Evolutionary conservation across 2,329 filamentous ascomycete species (phyloP).

Genomic region (Aspergillus candidus): DNA sequence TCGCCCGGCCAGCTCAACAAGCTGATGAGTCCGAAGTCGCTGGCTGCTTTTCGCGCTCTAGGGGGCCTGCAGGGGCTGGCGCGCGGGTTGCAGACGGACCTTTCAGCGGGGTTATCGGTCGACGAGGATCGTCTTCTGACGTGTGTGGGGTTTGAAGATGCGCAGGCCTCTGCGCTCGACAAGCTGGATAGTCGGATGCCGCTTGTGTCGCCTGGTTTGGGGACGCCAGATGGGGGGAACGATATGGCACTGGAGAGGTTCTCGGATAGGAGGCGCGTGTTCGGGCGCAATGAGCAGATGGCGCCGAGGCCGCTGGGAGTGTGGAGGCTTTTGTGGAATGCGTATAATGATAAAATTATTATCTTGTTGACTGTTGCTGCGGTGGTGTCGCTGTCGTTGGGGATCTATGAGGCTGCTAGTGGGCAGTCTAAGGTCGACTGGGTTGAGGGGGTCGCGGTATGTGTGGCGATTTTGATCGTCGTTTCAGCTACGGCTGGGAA

Average conservation of each 20-base stretch:
- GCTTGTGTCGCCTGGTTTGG: background rate
- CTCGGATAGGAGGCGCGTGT: conserved; percentile 60
- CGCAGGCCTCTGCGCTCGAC: too few relatives aligned
- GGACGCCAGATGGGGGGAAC: background rate
- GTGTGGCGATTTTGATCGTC: conserved; percentile 69
- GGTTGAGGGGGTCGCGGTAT: conserved; percentile 73
- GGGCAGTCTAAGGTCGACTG: conserved; percentile 58
- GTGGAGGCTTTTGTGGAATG: conserved; percentile 63
- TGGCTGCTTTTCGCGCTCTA: conserved; percentile 64
- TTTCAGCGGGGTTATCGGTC: conserved; percentile 56
- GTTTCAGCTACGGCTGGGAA: conserved; percentile 66
- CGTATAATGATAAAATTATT: conserved; percentile 70
- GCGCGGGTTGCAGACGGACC: conserved; percentile 61
- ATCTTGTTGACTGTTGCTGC: conserved; percentile 63
- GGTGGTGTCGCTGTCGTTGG: conserved; percentile 61
- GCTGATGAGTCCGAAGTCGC: conserved; percentile 68
- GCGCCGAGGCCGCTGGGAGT: conserved; percentile 61
- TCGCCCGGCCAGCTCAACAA: conserved; percentile 65
- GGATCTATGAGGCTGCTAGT: conserved; percentile 60
- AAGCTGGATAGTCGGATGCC: background rate
- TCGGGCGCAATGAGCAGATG: conserved; percentile 59
- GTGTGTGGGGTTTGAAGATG: too few relatives aligned
- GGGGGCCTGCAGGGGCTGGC: conserved; percentile 66
- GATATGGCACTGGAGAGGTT: conserved; percentile 36
- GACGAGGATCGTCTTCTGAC: conserved; percentile 50